These are phyloP conservation scores for Chaetomium fimeti DNA, from an alignment of 495 filamentous ascomycete species.

Conservation along the genomic window DNA sequence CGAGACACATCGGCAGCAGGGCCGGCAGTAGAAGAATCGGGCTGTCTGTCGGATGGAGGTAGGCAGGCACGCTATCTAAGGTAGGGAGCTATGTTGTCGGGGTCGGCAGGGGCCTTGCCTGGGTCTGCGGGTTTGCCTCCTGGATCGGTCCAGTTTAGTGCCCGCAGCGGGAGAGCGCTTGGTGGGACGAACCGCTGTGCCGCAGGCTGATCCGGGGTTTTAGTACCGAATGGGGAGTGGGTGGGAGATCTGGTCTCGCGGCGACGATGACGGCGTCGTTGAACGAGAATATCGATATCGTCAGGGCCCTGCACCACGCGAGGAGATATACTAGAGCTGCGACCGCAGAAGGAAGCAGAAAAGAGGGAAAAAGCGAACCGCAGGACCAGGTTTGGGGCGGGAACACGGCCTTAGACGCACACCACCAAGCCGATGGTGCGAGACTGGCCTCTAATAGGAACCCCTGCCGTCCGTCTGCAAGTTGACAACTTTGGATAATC, in stretches of 20 bases:
- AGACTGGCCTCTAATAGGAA: slow-evolving; percentile 24
- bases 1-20: slow-evolving; percentile 34
- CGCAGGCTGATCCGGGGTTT: slow-evolving; percentile 22
- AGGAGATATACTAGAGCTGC: slow-evolving; percentile 14
- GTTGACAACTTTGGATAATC: slow-evolving; percentile 24
- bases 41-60: slow-evolving; percentile 35
- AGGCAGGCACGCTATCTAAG: slow-evolving; percentile 15
- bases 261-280: background rate
- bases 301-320: slow-evolving; percentile 8
- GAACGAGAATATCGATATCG: slow-evolving; percentile 2
- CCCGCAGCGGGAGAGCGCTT: slow-evolving; percentile 25
- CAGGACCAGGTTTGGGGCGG: slow-evolving; percentile 10
- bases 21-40: slow-evolving; percentile 28
- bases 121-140: slow-evolving; percentile 17
- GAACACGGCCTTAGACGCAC: slow-evolving; percentile 9
- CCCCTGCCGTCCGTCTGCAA: slow-evolving; percentile 20
- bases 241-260: slow-evolving; percentile 1
- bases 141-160: slow-evolving; percentile 12
- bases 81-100: slow-evolving; percentile 10
- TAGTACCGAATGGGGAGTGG: background rate
- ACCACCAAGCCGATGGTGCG: slow-evolving; percentile 1
- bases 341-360: background rate
- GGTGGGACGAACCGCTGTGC: slow-evolving; percentile 37
- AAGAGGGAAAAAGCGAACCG: slow-evolving; percentile 2
- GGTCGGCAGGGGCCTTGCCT: slow-evolving; percentile 14